Evolutionary conservation across 345 rosid genomes (phyloP).

Genomic region (Citrus sp.): DNA sequence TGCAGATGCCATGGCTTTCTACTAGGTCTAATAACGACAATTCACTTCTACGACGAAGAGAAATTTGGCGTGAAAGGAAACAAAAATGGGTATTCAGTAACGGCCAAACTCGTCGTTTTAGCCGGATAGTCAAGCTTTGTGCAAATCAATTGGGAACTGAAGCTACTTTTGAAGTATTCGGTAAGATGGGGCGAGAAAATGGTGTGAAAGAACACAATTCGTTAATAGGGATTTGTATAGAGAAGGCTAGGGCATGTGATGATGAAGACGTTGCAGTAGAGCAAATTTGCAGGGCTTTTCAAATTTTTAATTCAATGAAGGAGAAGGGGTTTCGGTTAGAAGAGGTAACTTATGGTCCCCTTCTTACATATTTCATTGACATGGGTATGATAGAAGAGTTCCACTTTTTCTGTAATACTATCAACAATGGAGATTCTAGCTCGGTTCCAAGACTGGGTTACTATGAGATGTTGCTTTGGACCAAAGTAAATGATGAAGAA

Average conservation of each 20-base stretch:
- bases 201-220: conserved; percentile 67
- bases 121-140: conserved; percentile 30
- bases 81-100: conserved; percentile 42
- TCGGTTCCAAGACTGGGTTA: conserved; percentile 54
- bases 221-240: conserved; percentile 42
- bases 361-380: conserved; percentile 60
- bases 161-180: conserved; percentile 37
- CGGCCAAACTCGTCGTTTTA: conserved; percentile 31
- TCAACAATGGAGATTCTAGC: conserved; percentile 37
- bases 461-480: conserved; percentile 81
- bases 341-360: conserved; percentile 62
- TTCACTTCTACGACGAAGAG: conserved; percentile 34
- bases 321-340: conserved; percentile 60
- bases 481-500: conserved; percentile 41
- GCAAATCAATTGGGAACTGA: conserved; percentile 52
- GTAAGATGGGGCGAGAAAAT: conserved; percentile 56
- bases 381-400: conserved; percentile 72
- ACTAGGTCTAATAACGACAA: conserved; percentile 8
- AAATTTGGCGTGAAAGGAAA: conserved; percentile 56
- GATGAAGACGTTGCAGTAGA: conserved; percentile 43
- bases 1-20: conserved; percentile 44
- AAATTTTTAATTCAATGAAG: conserved; percentile 51
- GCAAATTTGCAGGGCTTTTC: conserved; percentile 40
- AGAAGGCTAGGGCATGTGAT: conserved; percentile 44
- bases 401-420: conserved; percentile 26